phyloP scores from a whole-genome alignment of 1,139 yeast genomes.

The Arxiozyma bovina region DNA sequence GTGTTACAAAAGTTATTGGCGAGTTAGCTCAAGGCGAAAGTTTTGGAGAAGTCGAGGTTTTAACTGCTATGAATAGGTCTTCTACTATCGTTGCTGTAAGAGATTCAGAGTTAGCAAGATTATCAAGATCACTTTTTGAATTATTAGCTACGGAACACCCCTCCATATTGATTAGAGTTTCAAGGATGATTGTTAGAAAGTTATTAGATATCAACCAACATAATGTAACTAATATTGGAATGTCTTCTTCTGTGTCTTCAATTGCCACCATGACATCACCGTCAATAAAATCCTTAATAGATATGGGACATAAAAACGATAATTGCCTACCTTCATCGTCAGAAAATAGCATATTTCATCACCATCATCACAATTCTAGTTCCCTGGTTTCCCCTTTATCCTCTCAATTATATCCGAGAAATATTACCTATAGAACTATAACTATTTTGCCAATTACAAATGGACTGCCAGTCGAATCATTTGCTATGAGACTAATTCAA shows the following conservation, averaged over 20 bases:
- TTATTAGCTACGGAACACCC: slow-evolving; percentile 78
- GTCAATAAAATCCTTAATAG: slow-evolving; percentile 10
- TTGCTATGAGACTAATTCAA: slow-evolving; percentile 61
- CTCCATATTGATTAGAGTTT: slow-evolving; percentile 80
- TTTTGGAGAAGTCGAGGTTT: slow-evolving; percentile 88
- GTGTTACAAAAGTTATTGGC: slow-evolving; percentile 37
- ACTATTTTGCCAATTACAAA: slow-evolving; percentile 71
- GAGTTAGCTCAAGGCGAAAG: slow-evolving; percentile 94
- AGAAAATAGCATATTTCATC: slow-evolving; percentile 9
- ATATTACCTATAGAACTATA: slow-evolving; percentile 55
- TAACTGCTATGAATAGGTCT: slow-evolving; percentile 71
- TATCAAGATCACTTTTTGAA: slow-evolving; percentile 84
- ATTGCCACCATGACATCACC: neutral
- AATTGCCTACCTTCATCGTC: slow-evolving; percentile 20
- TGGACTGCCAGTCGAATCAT: slow-evolving; percentile 78
- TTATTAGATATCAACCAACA: slow-evolving; percentile 30
- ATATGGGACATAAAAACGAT: slow-evolving; percentile 19
- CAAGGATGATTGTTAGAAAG: slow-evolving; percentile 76
- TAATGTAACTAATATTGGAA: slow-evolving; percentile 3
- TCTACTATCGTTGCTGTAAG: slow-evolving; percentile 78
- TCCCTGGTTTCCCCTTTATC: slow-evolving; percentile 6
- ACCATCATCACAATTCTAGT: slow-evolving; percentile 11
- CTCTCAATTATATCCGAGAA: slow-evolving; percentile 9
- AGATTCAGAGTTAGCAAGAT: slow-evolving; percentile 87
- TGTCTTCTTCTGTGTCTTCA: slow-evolving; percentile 5